phyloP scores from a whole-genome alignment of 1,284 basidiomycete species.

The Leccinum griseonigrum region DNA sequence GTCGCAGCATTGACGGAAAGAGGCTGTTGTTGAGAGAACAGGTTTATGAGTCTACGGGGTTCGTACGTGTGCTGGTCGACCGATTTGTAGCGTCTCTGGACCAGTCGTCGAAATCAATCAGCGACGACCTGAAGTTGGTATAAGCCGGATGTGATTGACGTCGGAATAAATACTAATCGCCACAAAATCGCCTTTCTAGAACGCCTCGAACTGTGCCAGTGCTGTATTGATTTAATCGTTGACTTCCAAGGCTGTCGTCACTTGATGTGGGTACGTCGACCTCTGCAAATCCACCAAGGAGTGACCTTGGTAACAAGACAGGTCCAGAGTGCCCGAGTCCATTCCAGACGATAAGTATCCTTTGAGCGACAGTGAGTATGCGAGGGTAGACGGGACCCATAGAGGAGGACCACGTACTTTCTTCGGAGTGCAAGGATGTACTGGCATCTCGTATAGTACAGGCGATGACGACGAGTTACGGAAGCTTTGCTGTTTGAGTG shows the following conservation, averaged over 20 bases:
- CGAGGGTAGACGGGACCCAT: no score
- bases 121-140: conserved; percentile 40
- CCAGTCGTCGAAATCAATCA: conserved; percentile 73
- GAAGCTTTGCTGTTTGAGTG: no score
- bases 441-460: no score
- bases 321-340: no score
- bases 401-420: no score
- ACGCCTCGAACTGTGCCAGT: conserved; percentile 86
- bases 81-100: conserved; percentile 12
- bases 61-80: conserved; percentile 16
- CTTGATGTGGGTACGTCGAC: no score
- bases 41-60: conserved; percentile 46
- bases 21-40: conserved; percentile 44
- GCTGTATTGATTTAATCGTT: conserved; percentile 98
- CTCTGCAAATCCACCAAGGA: no score
- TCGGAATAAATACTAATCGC: conserved; percentile 61
- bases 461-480: no score
- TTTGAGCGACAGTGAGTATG: no score
- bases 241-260: conserved; percentile 67
- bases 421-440: no score
- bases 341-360: no score
- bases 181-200: conserved; percentile 84
- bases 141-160: conserved; percentile 45
- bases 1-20: conserved; percentile 25
- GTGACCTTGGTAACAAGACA: no score